These are phyloP conservation scores for Herpetospermum pedunculosum DNA, from an alignment of 306 rosid genomes.

Conservation along the genomic window DNA sequence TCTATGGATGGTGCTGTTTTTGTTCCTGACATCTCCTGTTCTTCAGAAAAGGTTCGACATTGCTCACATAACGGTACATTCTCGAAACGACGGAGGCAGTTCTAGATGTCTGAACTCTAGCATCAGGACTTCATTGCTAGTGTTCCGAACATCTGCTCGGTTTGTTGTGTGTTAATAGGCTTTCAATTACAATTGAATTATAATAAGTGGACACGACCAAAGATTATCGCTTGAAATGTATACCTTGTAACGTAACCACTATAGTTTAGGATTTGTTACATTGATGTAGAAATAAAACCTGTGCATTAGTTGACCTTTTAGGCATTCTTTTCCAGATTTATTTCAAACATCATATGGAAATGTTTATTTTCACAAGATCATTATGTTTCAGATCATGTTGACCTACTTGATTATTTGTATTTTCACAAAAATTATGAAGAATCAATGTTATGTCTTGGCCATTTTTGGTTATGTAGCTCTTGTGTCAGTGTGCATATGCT, in stretches of 20 bases:
- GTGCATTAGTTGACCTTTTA: not conserved
- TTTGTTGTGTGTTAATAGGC: slow-evolving; percentile 7
- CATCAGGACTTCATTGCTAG: not conserved
- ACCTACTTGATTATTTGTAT: slow-evolving; percentile 2
- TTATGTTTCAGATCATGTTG: not conserved
- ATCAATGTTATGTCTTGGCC: not conserved
- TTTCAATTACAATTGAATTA: slow-evolving; percentile 1
- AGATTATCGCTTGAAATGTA: not conserved
- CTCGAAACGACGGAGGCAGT: slow-evolving; percentile 32
- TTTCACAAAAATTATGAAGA: not conserved
- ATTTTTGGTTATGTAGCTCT: not conserved
- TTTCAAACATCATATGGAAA: not conserved
- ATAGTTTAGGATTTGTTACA: slow-evolving; percentile 12
- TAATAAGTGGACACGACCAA: slow-evolving; percentile 8
- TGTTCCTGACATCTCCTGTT: slow-evolving; percentile 54
- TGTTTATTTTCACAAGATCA: too few species aligned
- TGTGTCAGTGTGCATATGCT: not conserved
- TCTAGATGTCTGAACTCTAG: slow-evolving; percentile 16
- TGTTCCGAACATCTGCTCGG: not conserved
- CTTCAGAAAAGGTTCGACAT: slow-evolving; percentile 20
- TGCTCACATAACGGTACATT: slow-evolving; percentile 17
- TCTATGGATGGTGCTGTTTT: slow-evolving; percentile 25
- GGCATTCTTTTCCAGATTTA: slow-evolving; percentile 1
- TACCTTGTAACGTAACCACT: slow-evolving; percentile 8
- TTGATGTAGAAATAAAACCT: slow-evolving; percentile 6